A percentile compares a stretch with the other conserved stretches of the same genome.
These are phyloP conservation scores for Globisporangium orthogonon DNA, from an alignment of 352 stramenopile species.

Conservation along the genomic window DNA sequence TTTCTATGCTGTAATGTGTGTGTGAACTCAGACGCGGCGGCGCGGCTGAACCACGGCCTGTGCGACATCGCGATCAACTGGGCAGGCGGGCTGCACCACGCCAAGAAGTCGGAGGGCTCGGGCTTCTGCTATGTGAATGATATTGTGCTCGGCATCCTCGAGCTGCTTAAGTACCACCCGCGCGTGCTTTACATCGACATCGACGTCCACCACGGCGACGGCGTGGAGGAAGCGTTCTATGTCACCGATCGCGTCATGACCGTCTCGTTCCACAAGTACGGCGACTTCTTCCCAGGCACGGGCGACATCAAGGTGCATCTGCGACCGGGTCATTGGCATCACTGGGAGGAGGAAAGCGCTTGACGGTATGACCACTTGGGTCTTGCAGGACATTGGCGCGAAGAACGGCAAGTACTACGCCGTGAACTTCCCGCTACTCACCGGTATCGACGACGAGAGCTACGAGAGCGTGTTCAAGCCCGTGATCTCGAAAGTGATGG, in stretches of 20 bases:
- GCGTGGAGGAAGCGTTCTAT: conserved; percentile 99
- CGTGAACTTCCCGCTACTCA: conserved; percentile 98
- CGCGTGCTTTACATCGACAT: conserved; percentile 99
- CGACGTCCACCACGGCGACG: conserved; percentile 99
- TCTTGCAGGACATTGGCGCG: conserved; percentile 69
- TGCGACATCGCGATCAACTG: conserved; percentile 99
- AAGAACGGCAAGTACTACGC: conserved; percentile 96
- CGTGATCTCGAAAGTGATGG: conserved; percentile 97
- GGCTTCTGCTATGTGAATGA: conserved; percentile 99
- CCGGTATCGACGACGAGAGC: conserved; percentile 97
- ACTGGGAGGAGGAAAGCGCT: too few relatives aligned
- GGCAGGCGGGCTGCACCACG: conserved; percentile 97
- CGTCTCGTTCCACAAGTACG: conserved; percentile 98
- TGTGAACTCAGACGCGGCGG: conserved; percentile 85
- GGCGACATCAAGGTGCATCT: conserved; percentile 49
- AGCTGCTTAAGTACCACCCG: conserved; percentile 96
- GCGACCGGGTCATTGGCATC: background rate
- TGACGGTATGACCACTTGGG: too few relatives aligned
- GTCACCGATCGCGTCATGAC: conserved; percentile 98
- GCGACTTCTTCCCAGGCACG: conserved; percentile 98
- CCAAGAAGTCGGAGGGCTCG: conserved; percentile 97
- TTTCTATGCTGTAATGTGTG: background rate
- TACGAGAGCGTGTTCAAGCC: conserved; percentile 89
- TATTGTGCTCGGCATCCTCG: conserved; percentile 97
- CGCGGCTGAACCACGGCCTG: conserved; percentile 94